Evolutionary conservation across 2,329 filamentous ascomycete genomes (phyloP).

Genomic region (Neodidymelliopsis sp.): DNA sequence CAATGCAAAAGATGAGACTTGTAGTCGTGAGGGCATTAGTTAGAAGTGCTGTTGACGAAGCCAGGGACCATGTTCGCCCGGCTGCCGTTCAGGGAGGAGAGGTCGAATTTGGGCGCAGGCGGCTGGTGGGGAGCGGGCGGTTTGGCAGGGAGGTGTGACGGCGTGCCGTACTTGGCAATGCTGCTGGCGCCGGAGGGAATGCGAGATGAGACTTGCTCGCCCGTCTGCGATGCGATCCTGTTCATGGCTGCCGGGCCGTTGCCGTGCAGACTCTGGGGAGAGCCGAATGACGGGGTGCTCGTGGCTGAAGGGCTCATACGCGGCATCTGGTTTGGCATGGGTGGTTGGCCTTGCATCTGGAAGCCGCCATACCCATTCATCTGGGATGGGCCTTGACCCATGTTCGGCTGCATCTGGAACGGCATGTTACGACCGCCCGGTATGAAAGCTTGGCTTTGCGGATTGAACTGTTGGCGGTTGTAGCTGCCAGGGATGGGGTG

Average conservation of each 20-base stretch:
- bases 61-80: slow-evolving; percentile 12
- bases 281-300: slow-evolving; percentile 40
- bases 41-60: neutral
- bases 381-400: slow-evolving; percentile 40
- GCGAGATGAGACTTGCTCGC: slow-evolving; percentile 29
- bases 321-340: slow-evolving; percentile 30
- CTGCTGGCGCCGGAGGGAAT: slow-evolving; percentile 51
- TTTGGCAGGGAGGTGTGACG: slow-evolving; percentile 62
- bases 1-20: neutral
- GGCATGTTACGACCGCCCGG: slow-evolving; percentile 62
- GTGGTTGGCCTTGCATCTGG: slow-evolving; percentile 27
- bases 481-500: slow-evolving; percentile 87
- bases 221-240: slow-evolving; percentile 35
- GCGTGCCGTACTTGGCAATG: slow-evolving; percentile 65
- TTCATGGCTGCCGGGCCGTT: slow-evolving; percentile 29
- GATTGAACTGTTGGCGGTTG: slow-evolving; percentile 88
- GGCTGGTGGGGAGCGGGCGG: slow-evolving; percentile 53
- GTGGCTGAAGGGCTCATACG: slow-evolving; percentile 38
- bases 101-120: slow-evolving; percentile 15
- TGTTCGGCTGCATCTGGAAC: slow-evolving; percentile 43
- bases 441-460: slow-evolving; percentile 91
- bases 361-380: slow-evolving; percentile 42
- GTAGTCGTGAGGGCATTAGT: slow-evolving; percentile 4
- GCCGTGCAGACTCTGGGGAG: slow-evolving; percentile 35
- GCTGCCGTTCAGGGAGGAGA: slow-evolving; percentile 10